A percentile compares a stretch with the other conserved stretches of the same genome.
phyloP scores from a whole-genome alignment of 768 basidiomycete species.

The Dendrothele bispora region DNA sequence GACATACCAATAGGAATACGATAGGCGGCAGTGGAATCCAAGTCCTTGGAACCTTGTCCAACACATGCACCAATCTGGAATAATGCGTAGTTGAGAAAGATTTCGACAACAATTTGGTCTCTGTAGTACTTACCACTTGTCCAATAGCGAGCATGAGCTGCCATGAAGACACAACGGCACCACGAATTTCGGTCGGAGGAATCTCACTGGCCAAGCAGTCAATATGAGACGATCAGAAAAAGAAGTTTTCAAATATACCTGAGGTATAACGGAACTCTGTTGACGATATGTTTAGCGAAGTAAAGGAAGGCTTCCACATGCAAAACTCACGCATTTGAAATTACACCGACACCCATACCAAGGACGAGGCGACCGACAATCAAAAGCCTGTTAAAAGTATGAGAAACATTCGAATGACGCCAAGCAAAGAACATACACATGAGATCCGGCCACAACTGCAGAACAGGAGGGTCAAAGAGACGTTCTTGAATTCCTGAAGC shows the following conservation, averaged over 20 bases:
- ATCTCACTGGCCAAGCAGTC: slow-evolving; percentile 1
- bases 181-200: slow-evolving; percentile 7
- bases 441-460: slow-evolving; percentile 2
- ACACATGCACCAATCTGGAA: slow-evolving; percentile 9
- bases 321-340: slow-evolving; percentile 8
- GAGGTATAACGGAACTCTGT: slow-evolving; percentile 1
- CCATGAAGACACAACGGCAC: slow-evolving; percentile 6
- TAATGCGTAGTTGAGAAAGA: background rate
- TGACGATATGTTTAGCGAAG: no score
- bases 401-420: background rate
- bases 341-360: slow-evolving; percentile 6
- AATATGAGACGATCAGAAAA: no score
- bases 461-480: no score
- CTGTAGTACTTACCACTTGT: slow-evolving; percentile 6
- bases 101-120: slow-evolving; percentile 1
- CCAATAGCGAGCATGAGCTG: slow-evolving; percentile 9
- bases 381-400: background rate
- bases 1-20: slow-evolving; percentile 9
- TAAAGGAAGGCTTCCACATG: no score
- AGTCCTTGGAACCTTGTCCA: slow-evolving; percentile 6
- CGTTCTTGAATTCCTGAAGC: no score
- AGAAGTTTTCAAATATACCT: background rate
- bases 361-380: slow-evolving; percentile 4
- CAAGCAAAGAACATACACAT: background rate
- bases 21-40: slow-evolving; percentile 1